A percentile compares a stretch with the other conserved stretches of the same genome.
These are phyloP conservation scores for Butyriboletus pseudospeciosus DNA, from an alignment of 1,284 basidiomycete species.

Conservation along the genomic window DNA sequence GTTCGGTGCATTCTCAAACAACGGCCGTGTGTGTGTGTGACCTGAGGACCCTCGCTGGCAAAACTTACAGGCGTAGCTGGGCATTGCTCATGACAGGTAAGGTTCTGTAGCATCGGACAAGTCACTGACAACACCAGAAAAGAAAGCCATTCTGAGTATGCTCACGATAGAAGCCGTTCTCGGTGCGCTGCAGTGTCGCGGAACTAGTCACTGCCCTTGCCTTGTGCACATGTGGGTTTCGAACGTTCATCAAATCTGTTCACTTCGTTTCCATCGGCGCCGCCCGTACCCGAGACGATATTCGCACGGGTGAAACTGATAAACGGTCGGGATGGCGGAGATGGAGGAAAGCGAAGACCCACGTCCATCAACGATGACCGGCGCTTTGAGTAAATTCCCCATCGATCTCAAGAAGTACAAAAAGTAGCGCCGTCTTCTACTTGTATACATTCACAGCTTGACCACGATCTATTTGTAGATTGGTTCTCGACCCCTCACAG, in stretches of 20 bases:
- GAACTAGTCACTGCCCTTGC: constrained; percentile 6
- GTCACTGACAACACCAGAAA: constrained; percentile 8
- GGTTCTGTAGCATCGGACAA: background rate
- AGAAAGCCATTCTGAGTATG: background rate
- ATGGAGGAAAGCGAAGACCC: background rate
- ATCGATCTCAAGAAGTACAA: constrained; percentile 73
- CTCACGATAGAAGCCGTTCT: background rate
- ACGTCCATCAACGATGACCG: constrained; percentile 34
- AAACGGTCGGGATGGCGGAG: constrained; percentile 9
- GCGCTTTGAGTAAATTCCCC: constrained; percentile 52
- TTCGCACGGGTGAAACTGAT: constrained; percentile 26
- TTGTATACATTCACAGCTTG: background rate
- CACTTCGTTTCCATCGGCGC: background rate
- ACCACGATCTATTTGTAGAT: constrained; percentile 36
- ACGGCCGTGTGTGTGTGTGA: background rate
- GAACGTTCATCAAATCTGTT: no score
- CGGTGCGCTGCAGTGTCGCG: constrained; percentile 5
- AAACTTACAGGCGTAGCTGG: background rate
- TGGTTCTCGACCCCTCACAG: constrained; percentile 66
- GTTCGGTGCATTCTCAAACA: background rate
- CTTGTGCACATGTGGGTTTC: no score
- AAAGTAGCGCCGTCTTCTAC: constrained; percentile 43
- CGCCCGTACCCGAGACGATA: constrained; percentile 3
- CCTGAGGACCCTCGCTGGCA: background rate
- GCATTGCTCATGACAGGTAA: background rate